Evolutionary conservation across 1,284 basidiomycete species (phyloP).

Genomic region (Cerioporus squamosus): DNA sequence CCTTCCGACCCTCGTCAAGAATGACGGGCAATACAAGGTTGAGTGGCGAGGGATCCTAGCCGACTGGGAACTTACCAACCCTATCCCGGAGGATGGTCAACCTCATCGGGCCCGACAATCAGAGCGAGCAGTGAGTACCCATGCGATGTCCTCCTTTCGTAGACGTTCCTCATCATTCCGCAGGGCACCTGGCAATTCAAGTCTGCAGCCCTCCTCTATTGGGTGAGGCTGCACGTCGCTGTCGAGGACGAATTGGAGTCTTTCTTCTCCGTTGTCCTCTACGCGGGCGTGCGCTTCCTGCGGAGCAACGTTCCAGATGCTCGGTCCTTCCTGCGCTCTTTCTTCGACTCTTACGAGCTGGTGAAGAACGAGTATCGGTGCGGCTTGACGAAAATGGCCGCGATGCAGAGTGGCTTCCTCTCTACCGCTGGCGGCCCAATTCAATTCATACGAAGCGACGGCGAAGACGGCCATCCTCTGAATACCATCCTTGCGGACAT

Average conservation of each 20-base stretch:
- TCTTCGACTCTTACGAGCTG: background rate
- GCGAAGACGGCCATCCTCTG: background rate
- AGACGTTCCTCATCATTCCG: background rate
- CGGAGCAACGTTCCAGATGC: slow-evolving; percentile 4
- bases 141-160: background rate
- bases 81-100: background rate
- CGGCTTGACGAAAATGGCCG: background rate
- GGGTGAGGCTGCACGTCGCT: slow-evolving; percentile 1
- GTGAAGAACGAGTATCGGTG: background rate
- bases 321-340: background rate
- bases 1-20: background rate
- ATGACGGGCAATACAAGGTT: background rate
- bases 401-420: background rate
- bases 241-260: slow-evolving; percentile 16
- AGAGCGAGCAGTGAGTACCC: slow-evolving; percentile 5
- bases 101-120: background rate
- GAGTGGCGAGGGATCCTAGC: background rate
- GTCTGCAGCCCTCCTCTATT: background rate
- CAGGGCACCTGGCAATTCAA: slow-evolving; percentile 14
- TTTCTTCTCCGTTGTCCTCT: slow-evolving; percentile 11
- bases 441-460: background rate
- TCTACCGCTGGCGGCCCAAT: background rate
- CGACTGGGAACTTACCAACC: slow-evolving; percentile 17
- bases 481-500: background rate
- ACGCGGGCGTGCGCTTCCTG: slow-evolving; percentile 7